Conservation (phyloP, 1,284 basidiomycete genomes). For the Salmacisia buchloeana region DNA sequence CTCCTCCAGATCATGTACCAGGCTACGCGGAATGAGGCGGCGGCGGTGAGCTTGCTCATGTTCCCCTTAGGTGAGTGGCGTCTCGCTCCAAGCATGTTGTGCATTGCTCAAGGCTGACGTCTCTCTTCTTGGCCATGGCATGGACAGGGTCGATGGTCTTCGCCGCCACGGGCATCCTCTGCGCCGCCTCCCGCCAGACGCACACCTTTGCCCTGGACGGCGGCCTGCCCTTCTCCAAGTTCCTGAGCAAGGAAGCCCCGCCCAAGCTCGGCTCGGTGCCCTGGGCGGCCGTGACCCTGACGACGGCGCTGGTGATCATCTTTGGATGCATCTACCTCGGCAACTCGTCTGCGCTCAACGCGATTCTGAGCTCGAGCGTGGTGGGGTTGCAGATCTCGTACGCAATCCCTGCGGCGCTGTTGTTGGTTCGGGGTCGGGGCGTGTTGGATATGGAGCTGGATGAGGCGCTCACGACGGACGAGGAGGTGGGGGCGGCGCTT, state of each 20-base stretch:
- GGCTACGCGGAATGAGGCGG: conserved; percentile 60
- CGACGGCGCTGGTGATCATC: conserved; percentile 54
- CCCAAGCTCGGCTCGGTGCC: conserved; percentile 13
- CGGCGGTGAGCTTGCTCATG: conserved; percentile 59
- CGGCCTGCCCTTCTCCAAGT: conserved; percentile 60
- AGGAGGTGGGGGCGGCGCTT: conserved; percentile 26
- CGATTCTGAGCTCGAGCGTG: conserved; percentile 53
- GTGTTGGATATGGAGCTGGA: conserved; percentile 40
- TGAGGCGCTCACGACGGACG: conserved; percentile 22
- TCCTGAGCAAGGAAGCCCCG: conserved; percentile 57
- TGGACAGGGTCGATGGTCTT: conserved; percentile 47
- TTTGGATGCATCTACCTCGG: conserved; percentile 55
- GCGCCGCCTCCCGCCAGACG: conserved; percentile 64
- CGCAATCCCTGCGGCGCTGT: conserved; percentile 51
- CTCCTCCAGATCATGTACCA: conserved; percentile 65
- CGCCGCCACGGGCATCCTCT: conserved; percentile 27
- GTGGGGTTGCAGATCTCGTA: conserved; percentile 55
- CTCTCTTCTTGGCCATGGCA: neutral
- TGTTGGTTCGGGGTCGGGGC: conserved; percentile 52
- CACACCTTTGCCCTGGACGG: conserved; percentile 68
- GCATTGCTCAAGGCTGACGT: neutral
- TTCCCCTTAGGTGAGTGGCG: conserved; percentile 50
- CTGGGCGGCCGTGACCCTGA: conserved; percentile 58
- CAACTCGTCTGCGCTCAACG: conserved; percentile 57
- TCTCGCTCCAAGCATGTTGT: neutral